Evolutionary conservation across 2,329 filamentous ascomycete species (phyloP), one percentile per base, ranked within the genome.

Genomic region (Fusarium tanahbumbuense): DNA sequence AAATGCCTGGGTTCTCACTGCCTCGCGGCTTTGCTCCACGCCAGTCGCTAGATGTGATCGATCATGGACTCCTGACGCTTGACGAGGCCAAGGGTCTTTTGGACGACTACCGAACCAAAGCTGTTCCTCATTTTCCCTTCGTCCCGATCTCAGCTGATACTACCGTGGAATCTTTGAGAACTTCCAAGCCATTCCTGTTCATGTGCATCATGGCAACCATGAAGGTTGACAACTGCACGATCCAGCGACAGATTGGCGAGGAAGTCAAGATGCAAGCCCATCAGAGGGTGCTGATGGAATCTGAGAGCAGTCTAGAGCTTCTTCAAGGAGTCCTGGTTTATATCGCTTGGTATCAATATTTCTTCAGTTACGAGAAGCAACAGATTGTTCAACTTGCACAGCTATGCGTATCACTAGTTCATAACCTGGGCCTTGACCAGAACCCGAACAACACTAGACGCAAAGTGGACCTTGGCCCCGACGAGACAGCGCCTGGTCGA

Each of bases 261-360:
- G 50, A 64, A n/a, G 53, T 64, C 9, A 46, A 44, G 1, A 32
- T 41, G 6, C 59, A 64, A 27, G 50, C 37, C 8, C 61, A 64
- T 16, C 59, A 64, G 8, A 34, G 59, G 20, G 61, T 64, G 7
- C 16, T 64, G 8, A 57, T 64, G 59, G 23, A 64, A 13, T 64
- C 61, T 12, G 59, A 64, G 20, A 64, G 44, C 5, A 64, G 50
- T 6, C 22, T 64, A 5, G 61, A 64, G 15, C 53, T 64, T 4
- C 59, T 64, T 0, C 61, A 64, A 15, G 61, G 61, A 0, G 34
- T 64, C 5, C 11, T 64, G 9, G 8, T 64, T 5, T 64, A 64
- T 13, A 20, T 64, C 3, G 59, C 59, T 9, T 64, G 61, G 61
- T 64, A 64, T 6, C 61, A 64, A 18, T 64, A 64, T 27, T 64